Evolutionary conservation across 2,329 filamentous ascomycete species (phyloP).

Genomic region (Westerdykella aurantiaca): DNA sequence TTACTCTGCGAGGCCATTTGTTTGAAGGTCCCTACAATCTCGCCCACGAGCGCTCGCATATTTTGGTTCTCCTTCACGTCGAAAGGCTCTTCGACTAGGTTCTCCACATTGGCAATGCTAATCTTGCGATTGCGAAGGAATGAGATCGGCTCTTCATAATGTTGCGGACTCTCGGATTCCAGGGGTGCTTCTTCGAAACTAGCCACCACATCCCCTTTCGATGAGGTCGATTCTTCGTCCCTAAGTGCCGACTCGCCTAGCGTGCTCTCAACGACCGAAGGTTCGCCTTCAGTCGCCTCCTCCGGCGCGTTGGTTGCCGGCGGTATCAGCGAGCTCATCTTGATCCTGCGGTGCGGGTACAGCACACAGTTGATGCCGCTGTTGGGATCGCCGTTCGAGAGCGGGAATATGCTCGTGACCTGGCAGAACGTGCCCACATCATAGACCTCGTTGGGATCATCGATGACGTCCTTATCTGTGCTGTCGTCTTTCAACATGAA

Average conservation of each 20-base stretch:
- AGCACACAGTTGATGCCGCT: conserved; percentile 84
- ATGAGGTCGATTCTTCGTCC: conserved; percentile 44
- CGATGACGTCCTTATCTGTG: conserved; percentile 88
- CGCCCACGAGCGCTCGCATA: conserved; percentile 87
- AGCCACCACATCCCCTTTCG: conserved; percentile 78
- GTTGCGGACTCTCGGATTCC: conserved; percentile 45
- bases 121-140: conserved; percentile 90
- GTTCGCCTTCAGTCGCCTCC: conserved; percentile 19
- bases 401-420: conserved; percentile 92
- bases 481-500: conserved; percentile 97
- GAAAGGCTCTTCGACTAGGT: conserved; percentile 79
- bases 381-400: conserved; percentile 68
- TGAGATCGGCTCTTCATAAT: conserved; percentile 72
- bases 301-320: conserved; percentile 46
- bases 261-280: conserved; percentile 36
- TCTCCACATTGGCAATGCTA: conserved; percentile 92
- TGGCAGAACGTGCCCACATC: conserved; percentile 97
- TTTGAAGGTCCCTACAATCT: conserved; percentile 98
- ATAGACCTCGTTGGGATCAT: conserved; percentile 84
- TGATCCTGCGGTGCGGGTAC: conserved; percentile 92
- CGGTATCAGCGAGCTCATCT: conserved; percentile 75
- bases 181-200: conserved; percentile 85
- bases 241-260: conserved; percentile 45
- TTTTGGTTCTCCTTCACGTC: conserved; percentile 86
- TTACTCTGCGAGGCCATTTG: conserved; percentile 92